Evolutionary conservation across 169 alveolate species (phyloP), one percentile per base, ranked within the genome.

Genomic region (Cyclospora cayetanensis): DNA sequence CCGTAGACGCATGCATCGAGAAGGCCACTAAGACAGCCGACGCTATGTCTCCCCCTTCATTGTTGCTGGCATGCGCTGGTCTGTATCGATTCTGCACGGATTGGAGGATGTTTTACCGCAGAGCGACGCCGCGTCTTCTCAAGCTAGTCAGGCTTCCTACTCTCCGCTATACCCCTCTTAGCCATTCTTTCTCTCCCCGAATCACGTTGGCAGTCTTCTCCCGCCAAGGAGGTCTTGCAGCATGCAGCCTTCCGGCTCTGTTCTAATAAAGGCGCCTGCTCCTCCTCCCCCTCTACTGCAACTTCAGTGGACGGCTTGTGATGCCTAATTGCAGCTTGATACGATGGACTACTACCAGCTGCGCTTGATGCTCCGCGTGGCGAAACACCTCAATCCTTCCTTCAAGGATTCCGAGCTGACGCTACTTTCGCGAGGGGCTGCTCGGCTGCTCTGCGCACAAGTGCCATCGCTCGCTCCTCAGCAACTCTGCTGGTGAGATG

Each of bases 41-140:
- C 42, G 46, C 15, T 18, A 70, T 70, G 83, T 70, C 83, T 18
- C 43, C 55, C 34, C 55, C 83, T 37, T 70, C 83, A 3, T 37
- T 70, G 29, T 39, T 70, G 52, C 83, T 70, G 83, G 83, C 83
- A 9, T 70, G 83, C 50, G 83, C 83, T 5, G 83, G 83, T 39
- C 83, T 70, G 31, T 70, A 70, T 55, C 83, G 83, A 11, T 70
- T 70, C 83, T 70, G 83, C 50, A 34, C 83, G 4, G 83, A 70
- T 9, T 70, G 83, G 83, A 70, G 20, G 60, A 34, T n/a, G 4
- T 70, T 70, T 20, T 70, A 70, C 46, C 27, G 9, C 35, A 4
- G 53, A 18, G 83, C 83, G 22, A 39, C 83, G 11, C 83, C 83
- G n/a, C 83, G 83, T 29, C 83, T 70, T 29, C 83, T 70, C 12